These are phyloP conservation scores for Exophiala alcalophila DNA, from an alignment of 2,329 filamentous ascomycete genomes.

Conservation along the genomic window DNA sequence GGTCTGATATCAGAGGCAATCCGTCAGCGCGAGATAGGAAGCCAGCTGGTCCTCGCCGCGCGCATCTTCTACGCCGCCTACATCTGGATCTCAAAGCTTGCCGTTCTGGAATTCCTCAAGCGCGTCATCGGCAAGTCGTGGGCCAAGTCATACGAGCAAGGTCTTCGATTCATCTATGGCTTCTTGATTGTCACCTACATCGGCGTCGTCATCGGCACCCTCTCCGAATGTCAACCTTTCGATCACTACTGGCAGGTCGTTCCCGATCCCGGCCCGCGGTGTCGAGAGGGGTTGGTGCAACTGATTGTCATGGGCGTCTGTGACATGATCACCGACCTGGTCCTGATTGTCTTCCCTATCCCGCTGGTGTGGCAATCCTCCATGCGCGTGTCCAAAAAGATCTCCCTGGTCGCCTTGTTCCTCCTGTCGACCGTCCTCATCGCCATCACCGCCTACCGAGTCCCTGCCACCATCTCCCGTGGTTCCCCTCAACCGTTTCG, in stretches of 20 bases:
- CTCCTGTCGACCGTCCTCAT: slow-evolving; percentile 79
- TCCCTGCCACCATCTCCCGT: slow-evolving; percentile 70
- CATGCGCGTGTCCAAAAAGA: slow-evolving; percentile 73
- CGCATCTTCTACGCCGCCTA: slow-evolving; percentile 78
- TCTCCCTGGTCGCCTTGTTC: slow-evolving; percentile 77
- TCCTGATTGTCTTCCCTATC: slow-evolving; percentile 84
- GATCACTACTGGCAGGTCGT: slow-evolving; percentile 72
- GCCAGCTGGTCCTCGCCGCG: slow-evolving; percentile 74
- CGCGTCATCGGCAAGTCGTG: slow-evolving; percentile 80
- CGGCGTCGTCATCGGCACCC: slow-evolving; percentile 74
- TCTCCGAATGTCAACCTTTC: slow-evolving; percentile 79
- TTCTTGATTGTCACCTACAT: slow-evolving; percentile 76
- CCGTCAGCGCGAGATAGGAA: slow-evolving; percentile 65
- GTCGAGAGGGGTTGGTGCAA: slow-evolving; percentile 82
- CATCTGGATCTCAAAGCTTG: slow-evolving; percentile 87
- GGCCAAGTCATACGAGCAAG: slow-evolving; percentile 70
- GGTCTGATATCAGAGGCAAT: slow-evolving; percentile 57
- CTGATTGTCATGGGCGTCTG: slow-evolving; percentile 85
- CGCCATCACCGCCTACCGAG: slow-evolving; percentile 72
- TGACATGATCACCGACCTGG: slow-evolving; percentile 83
- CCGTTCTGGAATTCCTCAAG: slow-evolving; percentile 87
- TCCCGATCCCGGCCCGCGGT: slow-evolving; percentile 82
- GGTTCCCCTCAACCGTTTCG: slow-evolving; percentile 79
- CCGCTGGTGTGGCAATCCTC: slow-evolving; percentile 78
- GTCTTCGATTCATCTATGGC: slow-evolving; percentile 68